Percentiles rank a stretch among this genome's conserved stretches.
Conservation (phyloP, 352 stramenopile species). For the Pythium inflatum region DNA sequence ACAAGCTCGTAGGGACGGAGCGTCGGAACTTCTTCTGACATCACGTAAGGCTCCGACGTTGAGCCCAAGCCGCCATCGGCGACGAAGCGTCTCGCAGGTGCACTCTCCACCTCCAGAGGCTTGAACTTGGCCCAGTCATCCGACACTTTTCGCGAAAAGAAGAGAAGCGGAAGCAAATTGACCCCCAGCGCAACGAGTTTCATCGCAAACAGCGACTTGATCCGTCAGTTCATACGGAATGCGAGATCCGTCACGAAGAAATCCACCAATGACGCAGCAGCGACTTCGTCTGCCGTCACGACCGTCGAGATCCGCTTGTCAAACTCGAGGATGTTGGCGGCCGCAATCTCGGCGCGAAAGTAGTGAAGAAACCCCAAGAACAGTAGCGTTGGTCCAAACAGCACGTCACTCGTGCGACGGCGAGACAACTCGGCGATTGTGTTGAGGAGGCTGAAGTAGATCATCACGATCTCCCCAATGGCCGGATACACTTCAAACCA, state of each 20-base stretch:
- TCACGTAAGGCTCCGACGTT: neutral
- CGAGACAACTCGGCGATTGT: conserved; percentile 12
- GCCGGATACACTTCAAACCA: conserved; percentile 46
- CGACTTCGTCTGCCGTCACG: conserved; percentile 26
- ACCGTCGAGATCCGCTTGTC: conserved; percentile 10
- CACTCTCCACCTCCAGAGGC: neutral
- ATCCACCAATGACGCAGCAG: neutral
- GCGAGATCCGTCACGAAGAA: conserved; percentile 26
- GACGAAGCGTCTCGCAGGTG: neutral
- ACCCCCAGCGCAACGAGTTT: conserved; percentile 23
- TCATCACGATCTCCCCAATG: conserved; percentile 35
- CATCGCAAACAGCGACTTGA: conserved; percentile 10
- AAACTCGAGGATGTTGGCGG: conserved; percentile 1
- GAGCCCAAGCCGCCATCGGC: neutral
- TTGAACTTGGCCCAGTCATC: neutral
- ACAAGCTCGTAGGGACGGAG: neutral
- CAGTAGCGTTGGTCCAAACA: conserved; percentile 38
- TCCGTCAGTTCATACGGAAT: conserved; percentile 23
- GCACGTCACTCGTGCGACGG: conserved; percentile 32
- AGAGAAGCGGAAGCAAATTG: conserved; percentile 22
- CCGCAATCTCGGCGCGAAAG: neutral
- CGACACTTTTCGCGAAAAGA: neutral
- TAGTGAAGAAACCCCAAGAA: conserved; percentile 26
- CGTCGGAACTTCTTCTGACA: neutral
- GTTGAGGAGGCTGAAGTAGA: conserved; percentile 39